Evolutionary conservation across 1,139 yeast genomes (phyloP).

Genomic region (Spathaspora jeffriesii): DNA sequence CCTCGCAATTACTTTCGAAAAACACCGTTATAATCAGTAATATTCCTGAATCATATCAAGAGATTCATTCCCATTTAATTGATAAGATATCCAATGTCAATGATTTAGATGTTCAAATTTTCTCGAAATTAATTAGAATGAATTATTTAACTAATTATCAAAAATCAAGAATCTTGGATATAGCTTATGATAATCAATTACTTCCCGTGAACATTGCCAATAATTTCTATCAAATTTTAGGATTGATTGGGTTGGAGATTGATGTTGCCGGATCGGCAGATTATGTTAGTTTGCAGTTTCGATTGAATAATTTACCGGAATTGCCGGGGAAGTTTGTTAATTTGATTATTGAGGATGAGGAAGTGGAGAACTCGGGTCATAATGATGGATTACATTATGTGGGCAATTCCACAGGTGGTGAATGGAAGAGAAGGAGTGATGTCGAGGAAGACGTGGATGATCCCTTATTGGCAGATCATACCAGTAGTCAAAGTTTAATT

Average conservation of each 20-base stretch:
- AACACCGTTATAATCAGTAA: constrained; percentile 12
- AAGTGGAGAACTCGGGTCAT: constrained; percentile 14
- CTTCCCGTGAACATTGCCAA: constrained; percentile 29
- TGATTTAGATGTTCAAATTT: constrained; percentile 31
- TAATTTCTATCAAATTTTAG: constrained; percentile 37
- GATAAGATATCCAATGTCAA: constrained; percentile 23
- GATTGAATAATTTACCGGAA: constrained; percentile 33
- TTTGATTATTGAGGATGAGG: constrained; percentile 14
- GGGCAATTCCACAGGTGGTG: background rate
- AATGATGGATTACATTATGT: background rate
- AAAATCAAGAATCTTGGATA: constrained; percentile 33
- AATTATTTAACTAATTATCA: constrained; percentile 33
- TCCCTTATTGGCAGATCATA: constrained; percentile 1
- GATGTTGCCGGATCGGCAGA: constrained; percentile 44
- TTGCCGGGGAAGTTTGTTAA: constrained; percentile 27
- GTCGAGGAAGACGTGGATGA: background rate
- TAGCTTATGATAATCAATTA: constrained; percentile 37
- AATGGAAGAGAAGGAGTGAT: background rate
- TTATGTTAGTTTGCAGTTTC: constrained; percentile 43
- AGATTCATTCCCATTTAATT: constrained; percentile 19
- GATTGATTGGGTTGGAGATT: constrained; percentile 42
- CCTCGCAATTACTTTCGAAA: constrained; percentile 25
- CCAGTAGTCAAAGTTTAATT: constrained; percentile 6
- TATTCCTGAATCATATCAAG: constrained; percentile 27
- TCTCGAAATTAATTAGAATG: constrained; percentile 27